phyloP scores from a whole-genome alignment of 2,329 filamentous ascomycete genomes.

The Piedraia hortae region DNA sequence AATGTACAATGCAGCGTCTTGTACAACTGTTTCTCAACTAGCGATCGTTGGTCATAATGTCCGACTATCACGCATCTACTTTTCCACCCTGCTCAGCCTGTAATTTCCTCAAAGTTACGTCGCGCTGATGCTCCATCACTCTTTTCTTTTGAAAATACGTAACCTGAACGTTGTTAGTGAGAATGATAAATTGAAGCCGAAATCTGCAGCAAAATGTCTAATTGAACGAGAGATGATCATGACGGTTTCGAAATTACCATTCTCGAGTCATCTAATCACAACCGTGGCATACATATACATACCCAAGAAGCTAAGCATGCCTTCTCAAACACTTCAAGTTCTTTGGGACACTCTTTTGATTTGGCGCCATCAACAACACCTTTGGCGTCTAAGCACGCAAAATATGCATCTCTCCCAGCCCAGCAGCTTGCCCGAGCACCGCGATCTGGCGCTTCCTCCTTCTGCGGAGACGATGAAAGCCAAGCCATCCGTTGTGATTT shows the following conservation, averaged over 20 bases:
- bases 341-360: constrained; percentile 28
- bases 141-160: constrained; percentile 95
- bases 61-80: constrained; percentile 2
- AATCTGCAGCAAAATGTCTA: too few relatives aligned
- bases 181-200: too few relatives aligned
- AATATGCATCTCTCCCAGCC: constrained; percentile 70
- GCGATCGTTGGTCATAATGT: too few relatives aligned
- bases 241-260: too few relatives aligned
- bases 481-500: too few relatives aligned
- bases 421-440: constrained; percentile 63
- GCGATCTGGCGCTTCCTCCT: constrained; percentile 77
- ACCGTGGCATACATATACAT: constrained; percentile 11
- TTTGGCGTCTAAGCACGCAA: constrained; percentile 59
- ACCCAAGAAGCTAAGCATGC: constrained; percentile 86
- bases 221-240: too few relatives aligned
- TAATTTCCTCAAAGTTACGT: constrained; percentile 48
- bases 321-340: constrained; percentile 43
- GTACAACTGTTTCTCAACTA: too few relatives aligned
- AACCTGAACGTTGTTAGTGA: too few relatives aligned
- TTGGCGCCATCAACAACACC: constrained; percentile 49
- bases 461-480: too few relatives aligned
- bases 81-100: constrained; percentile 17
- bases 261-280: constrained; percentile 1
- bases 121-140: constrained; percentile 74
- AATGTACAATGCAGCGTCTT: too few relatives aligned